A percentile compares a stretch with the other conserved stretches of the same genome.
These are phyloP conservation scores for Dioscorea dumetorum DNA, from an alignment of 106 monocot species.

Conservation along the genomic window DNA sequence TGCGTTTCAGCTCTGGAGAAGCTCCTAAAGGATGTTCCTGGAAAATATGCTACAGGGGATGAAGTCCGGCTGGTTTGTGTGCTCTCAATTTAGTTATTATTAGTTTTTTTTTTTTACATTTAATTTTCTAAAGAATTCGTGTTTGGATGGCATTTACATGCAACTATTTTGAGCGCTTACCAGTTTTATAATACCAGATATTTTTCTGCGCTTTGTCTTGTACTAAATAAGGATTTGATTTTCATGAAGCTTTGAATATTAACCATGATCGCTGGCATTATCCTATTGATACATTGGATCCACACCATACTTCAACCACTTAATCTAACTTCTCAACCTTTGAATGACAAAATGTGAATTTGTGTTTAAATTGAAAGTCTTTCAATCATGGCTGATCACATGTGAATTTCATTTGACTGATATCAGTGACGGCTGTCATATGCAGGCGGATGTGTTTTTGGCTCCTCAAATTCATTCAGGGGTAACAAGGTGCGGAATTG, in stretches of 20 bases:
- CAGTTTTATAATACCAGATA: background rate
- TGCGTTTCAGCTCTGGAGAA: slow-evolving; percentile 38
- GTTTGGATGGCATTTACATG: background rate
- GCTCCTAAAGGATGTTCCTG: slow-evolving; percentile 32
- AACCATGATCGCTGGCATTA: background rate
- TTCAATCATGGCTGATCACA: no score
- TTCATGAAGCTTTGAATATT: background rate
- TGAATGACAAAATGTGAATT: background rate
- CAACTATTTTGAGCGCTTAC: background rate
- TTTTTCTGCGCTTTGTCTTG: background rate
- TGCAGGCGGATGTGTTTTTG: slow-evolving; percentile 58
- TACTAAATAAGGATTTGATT: background rate
- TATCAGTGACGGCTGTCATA: background rate
- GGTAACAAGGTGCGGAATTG: slow-evolving; percentile 20
- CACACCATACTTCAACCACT: background rate
- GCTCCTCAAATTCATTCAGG: slow-evolving; percentile 34
- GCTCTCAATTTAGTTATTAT: no score
- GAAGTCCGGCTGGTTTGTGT: slow-evolving; percentile 42
- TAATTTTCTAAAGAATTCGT: background rate
- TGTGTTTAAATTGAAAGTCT: no score
- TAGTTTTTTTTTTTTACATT: background rate
- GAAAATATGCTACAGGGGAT: slow-evolving; percentile 61
- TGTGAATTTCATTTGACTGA: background rate
- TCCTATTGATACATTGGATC: background rate
- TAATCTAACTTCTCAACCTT: background rate